Percentiles rank a stretch among this genome's conserved stretches.
Evolutionary conservation across 345 rosid species (phyloP).

Genomic region (Brassica napus): Da-Ae NC_063446.1:26610501-26611000

Average conservation of each 20-base stretch:
- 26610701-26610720: too few species aligned
- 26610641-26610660: too few species aligned
- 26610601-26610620: too few species aligned
- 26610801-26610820: conserved; percentile 10
- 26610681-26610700: too few species aligned
- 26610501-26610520: too few species aligned
- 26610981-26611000: not conserved
- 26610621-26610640: too few species aligned
- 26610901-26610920: not conserved
- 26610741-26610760: not conserved
- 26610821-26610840: conserved; percentile 21
- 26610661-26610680: too few species aligned
- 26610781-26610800: conserved; percentile 8
- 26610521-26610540: too few species aligned
- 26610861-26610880: conserved; percentile 6
- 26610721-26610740: too few species aligned
- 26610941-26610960: conserved; percentile 20
- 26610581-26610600: too few species aligned
- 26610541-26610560: too few species aligned
- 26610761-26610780: conserved; percentile 14
- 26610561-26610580: too few species aligned
- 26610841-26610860: conserved; percentile 14
- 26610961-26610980: not conserved
- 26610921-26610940: conserved; percentile 29
- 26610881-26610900: not conserved